Evolutionary conservation across 805 yeast species (phyloP).

Genomic region (Lachancea nothofagi): DNA sequence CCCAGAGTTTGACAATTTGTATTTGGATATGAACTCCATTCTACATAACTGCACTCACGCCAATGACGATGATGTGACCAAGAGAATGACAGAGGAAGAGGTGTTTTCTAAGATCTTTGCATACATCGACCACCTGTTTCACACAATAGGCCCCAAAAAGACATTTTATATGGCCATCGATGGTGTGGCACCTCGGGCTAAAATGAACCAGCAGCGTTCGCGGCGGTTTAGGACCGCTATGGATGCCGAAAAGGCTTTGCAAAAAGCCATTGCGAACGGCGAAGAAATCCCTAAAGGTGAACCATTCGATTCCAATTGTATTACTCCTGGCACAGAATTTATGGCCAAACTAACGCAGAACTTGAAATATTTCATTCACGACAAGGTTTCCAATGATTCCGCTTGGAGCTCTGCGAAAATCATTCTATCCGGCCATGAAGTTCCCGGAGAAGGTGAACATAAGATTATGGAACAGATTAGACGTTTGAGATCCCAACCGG

Average conservation of each 20-base stretch:
- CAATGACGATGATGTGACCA: slow-evolving; percentile 58
- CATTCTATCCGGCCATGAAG: slow-evolving; percentile 87
- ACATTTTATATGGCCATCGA: slow-evolving; percentile 95
- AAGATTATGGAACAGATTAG: slow-evolving; percentile 92
- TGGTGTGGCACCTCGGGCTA: slow-evolving; percentile 98
- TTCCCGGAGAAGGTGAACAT: slow-evolving; percentile 98
- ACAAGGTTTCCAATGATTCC: slow-evolving; percentile 79
- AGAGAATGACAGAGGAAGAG: slow-evolving; percentile 78
- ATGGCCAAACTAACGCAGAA: slow-evolving; percentile 84
- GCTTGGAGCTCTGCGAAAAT: slow-evolving; percentile 78
- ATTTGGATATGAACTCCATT: slow-evolving; percentile 96
- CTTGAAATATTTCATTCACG: slow-evolving; percentile 80
- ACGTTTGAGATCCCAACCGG: slow-evolving; percentile 64
- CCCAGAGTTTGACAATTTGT: slow-evolving; percentile 91
- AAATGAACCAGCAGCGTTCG: slow-evolving; percentile 96
- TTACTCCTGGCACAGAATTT: slow-evolving; percentile 95
- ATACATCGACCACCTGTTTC: slow-evolving; percentile 89
- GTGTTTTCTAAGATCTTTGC: slow-evolving; percentile 89
- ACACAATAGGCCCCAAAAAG: slow-evolving; percentile 78
- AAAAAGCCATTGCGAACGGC: slow-evolving; percentile 70
- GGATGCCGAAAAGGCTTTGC: slow-evolving; percentile 78
- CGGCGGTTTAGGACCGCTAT: slow-evolving; percentile 91
- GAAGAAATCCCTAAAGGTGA: slow-evolving; percentile 67
- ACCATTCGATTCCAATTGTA: slow-evolving; percentile 86
- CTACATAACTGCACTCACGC: slow-evolving; percentile 90